Evolutionary conservation across 2,329 filamentous ascomycete species (phyloP).

Genomic region (Parascedosporium putredinis): DNA sequence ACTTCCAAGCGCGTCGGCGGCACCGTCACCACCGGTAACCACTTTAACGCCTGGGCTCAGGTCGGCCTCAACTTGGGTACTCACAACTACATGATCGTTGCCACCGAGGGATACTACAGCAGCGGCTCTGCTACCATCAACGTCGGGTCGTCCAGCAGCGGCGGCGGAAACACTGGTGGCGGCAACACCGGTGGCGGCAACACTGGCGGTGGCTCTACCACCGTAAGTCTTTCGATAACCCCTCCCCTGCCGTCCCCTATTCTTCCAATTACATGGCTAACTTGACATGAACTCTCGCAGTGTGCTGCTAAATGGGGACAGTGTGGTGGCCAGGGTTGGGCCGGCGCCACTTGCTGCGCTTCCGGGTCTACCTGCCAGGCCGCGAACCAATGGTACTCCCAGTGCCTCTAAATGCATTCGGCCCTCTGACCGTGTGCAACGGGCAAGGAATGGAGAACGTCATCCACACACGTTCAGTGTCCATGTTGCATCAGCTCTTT

Average conservation of each 20-base stretch:
- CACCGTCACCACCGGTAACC: conserved; percentile 36
- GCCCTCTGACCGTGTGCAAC: no score
- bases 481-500: no score
- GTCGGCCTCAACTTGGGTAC: conserved; percentile 35
- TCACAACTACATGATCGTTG: conserved; percentile 43
- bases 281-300: background rate
- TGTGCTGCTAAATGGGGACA: conserved; percentile 12
- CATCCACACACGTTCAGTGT: no score
- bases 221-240: background rate
- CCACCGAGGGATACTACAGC: conserved; percentile 43
- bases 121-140: conserved; percentile 36
- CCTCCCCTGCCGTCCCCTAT: background rate
- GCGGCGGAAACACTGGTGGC: background rate
- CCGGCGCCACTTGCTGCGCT: conserved; percentile 16
- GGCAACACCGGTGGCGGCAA: background rate
- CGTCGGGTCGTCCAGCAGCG: conserved; percentile 17
- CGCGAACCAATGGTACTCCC: conserved; percentile 17
- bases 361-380: conserved; percentile 14
- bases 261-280: background rate
- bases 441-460: no score
- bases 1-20: conserved; percentile 37
- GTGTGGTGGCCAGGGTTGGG: conserved; percentile 17
- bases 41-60: conserved; percentile 42
- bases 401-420: conserved; percentile 14
- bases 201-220: background rate